phyloP scores from a whole-genome alignment of 768 basidiomycete genomes.

The Phanerochaete carnosa region DNA sequence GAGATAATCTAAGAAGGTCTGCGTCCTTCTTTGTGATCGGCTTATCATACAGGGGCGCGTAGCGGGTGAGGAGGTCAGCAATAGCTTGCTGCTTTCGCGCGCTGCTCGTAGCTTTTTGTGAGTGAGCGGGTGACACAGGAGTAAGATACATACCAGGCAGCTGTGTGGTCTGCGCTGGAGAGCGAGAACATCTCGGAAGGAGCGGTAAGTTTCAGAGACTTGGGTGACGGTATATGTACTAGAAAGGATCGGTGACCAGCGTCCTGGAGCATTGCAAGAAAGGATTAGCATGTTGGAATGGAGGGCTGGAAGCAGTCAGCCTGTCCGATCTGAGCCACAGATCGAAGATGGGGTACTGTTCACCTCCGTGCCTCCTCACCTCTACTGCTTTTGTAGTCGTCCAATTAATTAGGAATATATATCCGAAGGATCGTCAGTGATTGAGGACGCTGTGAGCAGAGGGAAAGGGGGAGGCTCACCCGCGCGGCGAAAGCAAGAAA shows the following conservation, averaged over 20 bases:
- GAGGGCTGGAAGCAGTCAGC: too few species aligned
- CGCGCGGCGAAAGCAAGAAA: too few species aligned
- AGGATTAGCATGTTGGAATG: too few species aligned
- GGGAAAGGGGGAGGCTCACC: too few species aligned
- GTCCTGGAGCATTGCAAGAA: background rate
- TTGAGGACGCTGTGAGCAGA: too few species aligned
- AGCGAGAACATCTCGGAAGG: conserved; percentile 7
- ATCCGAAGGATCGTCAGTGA: too few species aligned
- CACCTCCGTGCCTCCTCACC: too few species aligned
- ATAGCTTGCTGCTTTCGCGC: conserved; percentile 33
- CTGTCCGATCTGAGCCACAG: too few species aligned
- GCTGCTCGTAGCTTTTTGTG: conserved; percentile 17
- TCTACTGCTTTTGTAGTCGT: too few species aligned
- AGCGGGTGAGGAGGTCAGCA: conserved; percentile 24
- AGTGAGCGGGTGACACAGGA: background rate
- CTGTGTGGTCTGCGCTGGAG: background rate
- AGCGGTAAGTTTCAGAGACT: background rate
- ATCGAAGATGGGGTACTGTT: too few species aligned
- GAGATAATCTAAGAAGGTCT: conserved; percentile 32
- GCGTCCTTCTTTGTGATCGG: conserved; percentile 33
- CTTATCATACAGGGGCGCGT: conserved; percentile 27
- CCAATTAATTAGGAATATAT: too few species aligned
- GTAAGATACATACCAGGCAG: conserved; percentile 9
- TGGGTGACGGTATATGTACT: background rate
- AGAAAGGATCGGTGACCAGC: background rate